phyloP scores from a whole-genome alignment of 2,329 filamentous ascomycete species.

The Colletotrichum eleusines region DNA sequence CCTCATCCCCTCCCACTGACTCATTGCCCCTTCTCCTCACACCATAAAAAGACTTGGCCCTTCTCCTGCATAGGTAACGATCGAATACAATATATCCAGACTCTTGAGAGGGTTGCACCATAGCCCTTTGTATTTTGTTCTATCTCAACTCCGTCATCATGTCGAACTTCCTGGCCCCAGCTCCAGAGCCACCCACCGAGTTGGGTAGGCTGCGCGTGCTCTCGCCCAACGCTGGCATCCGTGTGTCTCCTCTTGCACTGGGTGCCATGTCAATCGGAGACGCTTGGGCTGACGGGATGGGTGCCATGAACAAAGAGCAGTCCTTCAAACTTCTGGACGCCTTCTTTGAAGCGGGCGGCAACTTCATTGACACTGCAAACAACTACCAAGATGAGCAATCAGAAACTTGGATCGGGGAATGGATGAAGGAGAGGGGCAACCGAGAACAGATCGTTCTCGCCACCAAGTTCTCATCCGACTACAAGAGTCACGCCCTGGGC shows the following conservation, averaged over 20 bases:
- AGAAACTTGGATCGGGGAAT: slow-evolving; percentile 70
- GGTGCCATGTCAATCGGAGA: slow-evolving; percentile 66
- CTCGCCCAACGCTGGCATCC: slow-evolving; percentile 61
- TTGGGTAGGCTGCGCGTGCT: slow-evolving; percentile 66
- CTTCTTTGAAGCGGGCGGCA: slow-evolving; percentile 70
- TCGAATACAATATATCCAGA: not conserved
- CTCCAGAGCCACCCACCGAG: slow-evolving; percentile 59
- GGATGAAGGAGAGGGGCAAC: slow-evolving; percentile 61
- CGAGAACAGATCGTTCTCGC: slow-evolving; percentile 67
- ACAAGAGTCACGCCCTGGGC: slow-evolving; percentile 53
- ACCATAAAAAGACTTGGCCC: not conserved
- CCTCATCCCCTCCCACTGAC: too few relatives aligned
- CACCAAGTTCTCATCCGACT: slow-evolving; percentile 68
- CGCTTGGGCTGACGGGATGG: slow-evolving; percentile 60
- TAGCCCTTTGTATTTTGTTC: not conserved
- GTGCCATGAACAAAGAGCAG: slow-evolving; percentile 65
- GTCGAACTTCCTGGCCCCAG: slow-evolving; percentile 34
- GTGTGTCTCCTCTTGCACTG: slow-evolving; percentile 65
- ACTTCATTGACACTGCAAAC: slow-evolving; percentile 76
- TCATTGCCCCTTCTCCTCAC: slow-evolving; percentile 1
- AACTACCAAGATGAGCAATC: slow-evolving; percentile 70
- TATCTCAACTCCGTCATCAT: not conserved
- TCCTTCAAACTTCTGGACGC: slow-evolving; percentile 69
- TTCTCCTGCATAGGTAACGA: not conserved
- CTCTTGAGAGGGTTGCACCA: not conserved